Evolutionary conservation across 1,284 basidiomycete species (phyloP).

Genomic region (Boletus semigastroideus): DNA sequence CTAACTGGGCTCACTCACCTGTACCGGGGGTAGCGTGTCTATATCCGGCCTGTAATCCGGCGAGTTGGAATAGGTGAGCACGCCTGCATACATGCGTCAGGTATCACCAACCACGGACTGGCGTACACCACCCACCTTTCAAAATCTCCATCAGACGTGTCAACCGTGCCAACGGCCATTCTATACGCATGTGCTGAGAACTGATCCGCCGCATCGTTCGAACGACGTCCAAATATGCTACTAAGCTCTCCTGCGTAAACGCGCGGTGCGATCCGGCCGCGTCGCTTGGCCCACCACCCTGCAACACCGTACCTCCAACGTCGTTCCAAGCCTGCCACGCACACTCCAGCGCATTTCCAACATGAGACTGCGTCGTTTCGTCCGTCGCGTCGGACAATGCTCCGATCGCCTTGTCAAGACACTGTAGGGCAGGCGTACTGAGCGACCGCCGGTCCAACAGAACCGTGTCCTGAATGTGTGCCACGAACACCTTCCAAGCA

Average conservation of each 20-base stretch:
- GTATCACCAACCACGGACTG: neutral
- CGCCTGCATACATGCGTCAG: constrained; percentile 42
- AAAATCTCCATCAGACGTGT: constrained; percentile 73
- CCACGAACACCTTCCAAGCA: constrained; percentile 74
- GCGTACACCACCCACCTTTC: constrained; percentile 51
- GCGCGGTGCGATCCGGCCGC: constrained; percentile 36
- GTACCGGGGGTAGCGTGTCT: constrained; percentile 81
- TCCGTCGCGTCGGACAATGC: constrained; percentile 45
- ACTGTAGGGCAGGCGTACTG: constrained; percentile 78
- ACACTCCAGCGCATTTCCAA: constrained; percentile 53
- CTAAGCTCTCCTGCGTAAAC: constrained; percentile 87
- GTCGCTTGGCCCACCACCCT: constrained; percentile 24
- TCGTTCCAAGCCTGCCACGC: constrained; percentile 72
- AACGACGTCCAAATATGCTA: constrained; percentile 76
- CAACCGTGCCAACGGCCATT: constrained; percentile 66
- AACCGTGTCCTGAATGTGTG: constrained; percentile 68
- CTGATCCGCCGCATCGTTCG: constrained; percentile 55
- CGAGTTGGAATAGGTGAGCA: constrained; percentile 76
- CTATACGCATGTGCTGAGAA: constrained; percentile 47
- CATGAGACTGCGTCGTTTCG: constrained; percentile 42
- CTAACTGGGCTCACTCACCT: constrained; percentile 50
- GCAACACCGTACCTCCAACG: constrained; percentile 59
- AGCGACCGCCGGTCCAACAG: constrained; percentile 66
- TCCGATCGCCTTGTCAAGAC: constrained; percentile 75
- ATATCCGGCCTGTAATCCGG: constrained; percentile 88